A percentile compares a stretch with the other conserved stretches of the same genome.
Evolutionary conservation across 2,329 filamentous ascomycete genomes (phyloP).

Genomic region (Gliomastix tumulicola): DNA sequence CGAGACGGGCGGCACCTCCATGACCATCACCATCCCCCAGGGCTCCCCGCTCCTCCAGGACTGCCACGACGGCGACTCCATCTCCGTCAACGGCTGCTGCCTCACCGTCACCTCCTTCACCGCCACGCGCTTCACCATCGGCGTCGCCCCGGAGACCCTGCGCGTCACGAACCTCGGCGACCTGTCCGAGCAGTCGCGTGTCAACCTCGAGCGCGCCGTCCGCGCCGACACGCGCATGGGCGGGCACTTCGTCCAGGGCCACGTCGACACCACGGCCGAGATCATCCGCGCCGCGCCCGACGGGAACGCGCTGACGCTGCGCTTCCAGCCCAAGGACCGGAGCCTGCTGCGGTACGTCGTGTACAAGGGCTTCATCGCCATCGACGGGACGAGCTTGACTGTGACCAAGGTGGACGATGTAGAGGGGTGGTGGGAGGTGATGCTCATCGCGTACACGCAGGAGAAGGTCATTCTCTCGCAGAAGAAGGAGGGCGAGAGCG

Average conservation of each 20-base stretch:
- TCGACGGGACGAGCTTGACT: constrained; percentile 92
- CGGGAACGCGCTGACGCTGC: constrained; percentile 84
- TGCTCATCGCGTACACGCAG: constrained; percentile 96
- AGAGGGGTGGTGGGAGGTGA: constrained; percentile 85
- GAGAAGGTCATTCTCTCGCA: constrained; percentile 77
- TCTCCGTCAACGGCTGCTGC: constrained; percentile 91
- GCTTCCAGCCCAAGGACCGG: constrained; percentile 65
- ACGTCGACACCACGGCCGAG: constrained; percentile 83
- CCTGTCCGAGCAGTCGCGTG: constrained; percentile 56
- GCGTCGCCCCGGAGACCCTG: constrained; percentile 90
- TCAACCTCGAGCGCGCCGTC: constrained; percentile 94
- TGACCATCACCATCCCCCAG: constrained; percentile 70
- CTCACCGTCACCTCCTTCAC: constrained; percentile 69
- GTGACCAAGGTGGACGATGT: constrained; percentile 78
- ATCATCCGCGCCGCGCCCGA: constrained; percentile 70
- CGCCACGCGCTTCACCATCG: constrained; percentile 69
- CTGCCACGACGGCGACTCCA: constrained; percentile 84
- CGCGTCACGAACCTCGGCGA: constrained; percentile 90
- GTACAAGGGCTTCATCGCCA: constrained; percentile 90
- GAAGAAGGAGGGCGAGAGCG: constrained; percentile 72
- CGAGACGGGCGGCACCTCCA: constrained; percentile 77
- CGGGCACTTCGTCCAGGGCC: constrained; percentile 95
- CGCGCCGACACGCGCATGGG: constrained; percentile 91
- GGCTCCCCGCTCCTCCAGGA: constrained; percentile 72
- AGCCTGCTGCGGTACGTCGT: constrained; percentile 80